Conservation (phyloP, 805 yeast species). For the Saturnispora gosingensis region DNA sequence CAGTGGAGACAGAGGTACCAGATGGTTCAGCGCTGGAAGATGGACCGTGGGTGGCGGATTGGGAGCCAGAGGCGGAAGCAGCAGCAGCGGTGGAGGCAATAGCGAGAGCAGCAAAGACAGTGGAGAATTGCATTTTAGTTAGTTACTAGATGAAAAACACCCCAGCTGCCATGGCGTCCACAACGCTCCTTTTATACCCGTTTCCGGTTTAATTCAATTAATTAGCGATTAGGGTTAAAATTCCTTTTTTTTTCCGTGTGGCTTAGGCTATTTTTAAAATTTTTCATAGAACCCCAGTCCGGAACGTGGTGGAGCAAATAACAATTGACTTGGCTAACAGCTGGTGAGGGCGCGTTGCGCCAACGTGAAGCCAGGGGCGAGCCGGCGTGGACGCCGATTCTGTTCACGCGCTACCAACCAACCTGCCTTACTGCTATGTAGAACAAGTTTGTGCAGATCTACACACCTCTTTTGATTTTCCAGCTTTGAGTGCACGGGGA, state of each 20-base stretch:
- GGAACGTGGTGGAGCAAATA: neutral
- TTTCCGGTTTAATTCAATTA: neutral
- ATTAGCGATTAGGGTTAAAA: neutral
- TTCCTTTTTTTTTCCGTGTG: neutral
- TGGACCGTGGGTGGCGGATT: constrained; percentile 38
- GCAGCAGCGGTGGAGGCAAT: constrained; percentile 63
- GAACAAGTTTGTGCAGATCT: no score
- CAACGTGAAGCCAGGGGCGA: no score
- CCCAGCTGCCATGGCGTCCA: neutral
- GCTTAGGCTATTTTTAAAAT: neutral
- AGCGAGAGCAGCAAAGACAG: constrained; percentile 60
- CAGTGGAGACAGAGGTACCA: constrained; percentile 37
- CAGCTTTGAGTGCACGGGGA: neutral
- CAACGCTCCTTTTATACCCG: neutral
- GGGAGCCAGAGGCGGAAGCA: constrained; percentile 30
- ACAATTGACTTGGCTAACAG: no score
- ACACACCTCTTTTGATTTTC: neutral
- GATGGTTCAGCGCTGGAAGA: constrained; percentile 35
- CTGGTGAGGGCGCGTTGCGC: no score
- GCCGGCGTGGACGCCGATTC: no score
- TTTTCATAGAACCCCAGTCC: neutral
- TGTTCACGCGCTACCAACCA: no score
- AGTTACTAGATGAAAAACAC: neutral
- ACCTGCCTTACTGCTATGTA: no score
- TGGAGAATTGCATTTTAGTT: constrained; percentile 58